Base-by-base conservation (phyloP, 176 grass and related monocot species). In the Guadua angustifolia region DNA sequence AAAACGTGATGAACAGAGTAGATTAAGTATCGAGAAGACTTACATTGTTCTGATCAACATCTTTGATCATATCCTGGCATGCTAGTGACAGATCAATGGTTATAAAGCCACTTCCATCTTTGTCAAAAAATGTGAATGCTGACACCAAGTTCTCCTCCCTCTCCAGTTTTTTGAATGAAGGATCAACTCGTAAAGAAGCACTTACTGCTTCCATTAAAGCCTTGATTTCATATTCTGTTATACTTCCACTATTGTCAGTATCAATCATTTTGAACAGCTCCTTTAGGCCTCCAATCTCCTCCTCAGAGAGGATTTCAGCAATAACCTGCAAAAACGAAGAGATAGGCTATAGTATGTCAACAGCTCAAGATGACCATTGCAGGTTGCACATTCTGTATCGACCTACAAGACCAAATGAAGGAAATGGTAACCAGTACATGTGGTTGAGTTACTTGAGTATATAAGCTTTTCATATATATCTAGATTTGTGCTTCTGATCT, bases 281-380 rank as follows among this genome's bases (percentile, higher is more conserved):
- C 85, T 89, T 98, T 75, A 98, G 89, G 57, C 95, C 95, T 75
- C 95, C 95, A 88, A 98, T 98, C 89, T 98, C 95, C 93, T 98
- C 95, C 88, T 98, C 93, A 52, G 91, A 95, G 21, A 98, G 83
- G 80, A 91, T 98, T 87, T 95, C 95, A 77, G 95, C 95, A 88
- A 98, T 98, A 75, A 98, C 95, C 93, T 98, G 80, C 14, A 84
- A 63, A 72, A 83, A 76, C 40, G 21, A 81, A 57, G 71, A 60
- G 11, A 86, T 75, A 50, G 51, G 1, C 1, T 69, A 69, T 59
- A 70, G 15, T 63, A 10, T 83, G 42, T 71, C 17, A 82, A 68
- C 39, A 35, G 17, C 47, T 69, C 17, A 75, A 89, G 26, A 42
- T 51, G 58, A 7, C 4, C 9, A 83, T 32, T 67, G 40, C 74